A percentile compares a stretch with the other conserved stretches of the same genome.
These are phyloP conservation scores for Daedaleopsis sinensis DNA, from an alignment of 768 basidiomycete species.

Conservation along the genomic window DNA sequence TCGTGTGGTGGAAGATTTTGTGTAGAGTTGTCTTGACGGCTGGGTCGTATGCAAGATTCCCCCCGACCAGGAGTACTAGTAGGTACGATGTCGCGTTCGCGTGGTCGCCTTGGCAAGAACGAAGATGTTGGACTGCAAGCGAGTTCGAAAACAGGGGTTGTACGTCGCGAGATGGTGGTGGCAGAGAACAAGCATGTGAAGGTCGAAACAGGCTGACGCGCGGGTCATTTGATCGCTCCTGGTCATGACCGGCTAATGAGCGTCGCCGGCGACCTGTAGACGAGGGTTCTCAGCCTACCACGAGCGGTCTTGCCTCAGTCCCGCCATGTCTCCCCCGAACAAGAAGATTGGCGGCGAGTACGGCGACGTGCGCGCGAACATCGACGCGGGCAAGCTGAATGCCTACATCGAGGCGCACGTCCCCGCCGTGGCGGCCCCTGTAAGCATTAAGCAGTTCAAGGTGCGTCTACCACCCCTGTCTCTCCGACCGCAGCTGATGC, in stretches of 20 bases:
- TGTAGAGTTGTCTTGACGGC: no score
- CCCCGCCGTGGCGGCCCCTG: conserved; percentile 58
- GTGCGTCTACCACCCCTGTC: conserved; percentile 39
- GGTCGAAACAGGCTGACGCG: not conserved
- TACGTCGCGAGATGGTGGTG: not conserved
- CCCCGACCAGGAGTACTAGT: no score
- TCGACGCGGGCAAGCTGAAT: conserved; percentile 67
- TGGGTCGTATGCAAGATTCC: no score
- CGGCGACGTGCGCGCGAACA: conserved; percentile 70
- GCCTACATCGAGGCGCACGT: conserved; percentile 63
- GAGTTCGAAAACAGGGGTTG: not conserved
- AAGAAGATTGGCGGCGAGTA: conserved; percentile 71
- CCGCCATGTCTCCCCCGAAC: conserved; percentile 31
- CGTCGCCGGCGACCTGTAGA: not conserved
- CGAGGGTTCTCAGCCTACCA: not conserved
- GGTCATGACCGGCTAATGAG: conserved; percentile 1
- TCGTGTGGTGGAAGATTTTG: no score
- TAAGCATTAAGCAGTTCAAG: conserved; percentile 91
- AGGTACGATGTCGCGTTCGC: no score
- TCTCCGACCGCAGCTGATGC: not conserved
- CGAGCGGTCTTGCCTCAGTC: not conserved
- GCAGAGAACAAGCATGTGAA: not conserved
- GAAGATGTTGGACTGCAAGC: not conserved
- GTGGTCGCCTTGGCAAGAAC: no score
- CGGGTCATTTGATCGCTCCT: conserved; percentile 4